Percentiles rank a stretch among this genome's conserved stretches.
phyloP scores from a whole-genome alignment of 2,329 filamentous ascomycete species.

The Colletotrichum caudatum region DNA sequence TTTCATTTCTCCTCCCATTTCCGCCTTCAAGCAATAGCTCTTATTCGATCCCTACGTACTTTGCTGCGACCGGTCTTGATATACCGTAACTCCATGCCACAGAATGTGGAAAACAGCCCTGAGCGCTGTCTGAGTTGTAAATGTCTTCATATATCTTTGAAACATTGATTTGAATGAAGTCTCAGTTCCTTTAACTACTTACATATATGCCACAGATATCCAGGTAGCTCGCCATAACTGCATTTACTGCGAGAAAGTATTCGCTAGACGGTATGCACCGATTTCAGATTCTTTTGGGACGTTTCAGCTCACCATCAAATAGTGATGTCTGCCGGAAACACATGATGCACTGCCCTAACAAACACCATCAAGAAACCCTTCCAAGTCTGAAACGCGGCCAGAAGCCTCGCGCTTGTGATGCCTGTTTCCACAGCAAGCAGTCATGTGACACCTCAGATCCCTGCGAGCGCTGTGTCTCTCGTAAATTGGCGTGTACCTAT shows the following conservation, averaged over 20 bases:
- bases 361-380: conserved; percentile 28
- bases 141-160: background rate
- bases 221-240: conserved; percentile 40
- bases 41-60: no score
- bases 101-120: no score
- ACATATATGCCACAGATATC: conserved; percentile 26
- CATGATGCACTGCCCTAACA: conserved; percentile 43
- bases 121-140: no score
- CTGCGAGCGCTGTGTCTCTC: conserved; percentile 45
- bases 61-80: background rate
- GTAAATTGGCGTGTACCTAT: conserved; percentile 44
- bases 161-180: background rate
- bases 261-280: conserved; percentile 41
- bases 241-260: conserved; percentile 43
- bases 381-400: conserved; percentile 46
- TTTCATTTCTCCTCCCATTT: background rate
- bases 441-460: conserved; percentile 46
- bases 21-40: accelerated
- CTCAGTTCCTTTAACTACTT: background rate
- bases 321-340: conserved; percentile 48
- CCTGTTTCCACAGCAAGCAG: conserved; percentile 48
- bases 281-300: no score
- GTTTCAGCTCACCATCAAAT: background rate
- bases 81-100: background rate
- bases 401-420: conserved; percentile 47